Conservation (phyloP, 75 land plant species). For the Larix kaempferi region DNA sequence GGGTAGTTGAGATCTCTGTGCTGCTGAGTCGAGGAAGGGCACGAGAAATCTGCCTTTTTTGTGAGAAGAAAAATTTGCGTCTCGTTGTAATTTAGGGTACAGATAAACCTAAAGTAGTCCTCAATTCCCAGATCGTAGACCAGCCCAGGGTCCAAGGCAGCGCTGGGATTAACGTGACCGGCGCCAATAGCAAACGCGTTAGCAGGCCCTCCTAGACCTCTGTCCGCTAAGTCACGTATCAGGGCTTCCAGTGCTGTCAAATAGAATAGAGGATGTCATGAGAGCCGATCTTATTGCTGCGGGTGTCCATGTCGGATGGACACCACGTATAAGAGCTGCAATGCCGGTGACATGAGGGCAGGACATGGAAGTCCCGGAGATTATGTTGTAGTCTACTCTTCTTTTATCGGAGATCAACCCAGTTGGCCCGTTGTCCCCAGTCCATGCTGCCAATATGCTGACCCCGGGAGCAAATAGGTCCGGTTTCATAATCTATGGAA, state of each 20-base stretch:
- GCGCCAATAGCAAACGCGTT: slow-evolving; percentile 6
- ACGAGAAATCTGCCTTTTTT: slow-evolving; percentile 18
- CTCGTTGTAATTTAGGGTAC: slow-evolving; percentile 31
- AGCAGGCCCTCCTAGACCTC: no score
- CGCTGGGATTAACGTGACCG: slow-evolving; percentile 10
- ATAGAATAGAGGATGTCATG: slow-evolving; percentile 5
- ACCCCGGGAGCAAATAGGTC: slow-evolving; percentile 11
- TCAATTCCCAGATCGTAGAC: slow-evolving; percentile 10
- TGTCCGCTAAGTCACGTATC: no score
- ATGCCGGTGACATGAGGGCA: slow-evolving; percentile 10
- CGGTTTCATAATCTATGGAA: slow-evolving; percentile 20
- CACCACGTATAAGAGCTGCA: background rate
- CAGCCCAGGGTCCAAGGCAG: slow-evolving; percentile 16
- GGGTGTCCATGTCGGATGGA: slow-evolving; percentile 21
- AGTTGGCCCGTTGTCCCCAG: background rate
- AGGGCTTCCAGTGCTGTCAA: no score
- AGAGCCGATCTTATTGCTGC: slow-evolving; percentile 21
- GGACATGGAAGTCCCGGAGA: slow-evolving; percentile 14
- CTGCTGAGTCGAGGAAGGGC: background rate
- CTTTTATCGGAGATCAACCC: background rate
- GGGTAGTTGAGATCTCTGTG: slow-evolving; percentile 55
- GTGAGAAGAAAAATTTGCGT: slow-evolving; percentile 18
- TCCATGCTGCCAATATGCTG: slow-evolving; percentile 12
- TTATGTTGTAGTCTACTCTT: background rate
- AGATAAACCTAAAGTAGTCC: slow-evolving; percentile 18